Base-by-base conservation (phyloP, 1,284 basidiomycete genomes). In the Tilletia indica region DNA sequence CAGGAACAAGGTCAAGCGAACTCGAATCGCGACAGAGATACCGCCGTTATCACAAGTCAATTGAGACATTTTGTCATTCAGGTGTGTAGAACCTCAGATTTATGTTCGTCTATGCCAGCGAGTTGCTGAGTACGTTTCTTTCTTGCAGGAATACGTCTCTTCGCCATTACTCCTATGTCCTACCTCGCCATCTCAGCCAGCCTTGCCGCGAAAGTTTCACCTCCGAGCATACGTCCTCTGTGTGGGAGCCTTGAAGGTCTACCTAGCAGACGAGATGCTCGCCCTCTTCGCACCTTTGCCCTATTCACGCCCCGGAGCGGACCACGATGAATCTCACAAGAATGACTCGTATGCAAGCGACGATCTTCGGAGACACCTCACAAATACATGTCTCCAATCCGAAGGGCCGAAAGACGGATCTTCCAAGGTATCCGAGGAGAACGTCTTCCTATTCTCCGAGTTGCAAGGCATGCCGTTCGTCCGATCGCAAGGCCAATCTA, bases 11-110 rank as follows among this genome's bases (percentile, higher is more conserved):
- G 47, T 2, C 69, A 67, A 8, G 38, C 9, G 0, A 56, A 70
- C 0, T 47, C 34, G 6, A 11, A 47, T 36, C 11, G 34, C 16
- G 39, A 38, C n/a, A 34, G 61, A 16, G 87, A 88, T 14, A 83
- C 81, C 4, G 73, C 78, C 3, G 80, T 85, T 38, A 80, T 83
- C 73, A 73, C 83, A 25, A 94, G 93, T 21, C 96, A 97, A 76
- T 87, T 99, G 51, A 89, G 96, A 45, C 93, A 98, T 85, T 99
- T 98, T 85, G 94, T 99, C 21, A 91, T 98, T 68, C 97, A 99
- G 89, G 94, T 93, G 47, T 74, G 86, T 76, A 39, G 9, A 19
- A 14, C 14, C 16, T 64, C 34, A 12, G 25, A 9, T 2, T 12
- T 11, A 54, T 34, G 31, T 14, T 21, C 12, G 45, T 36, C 36